Evolutionary conservation across 2,329 filamentous ascomycete species (phyloP).

Genomic region (Escovopsis sp.): DNA sequence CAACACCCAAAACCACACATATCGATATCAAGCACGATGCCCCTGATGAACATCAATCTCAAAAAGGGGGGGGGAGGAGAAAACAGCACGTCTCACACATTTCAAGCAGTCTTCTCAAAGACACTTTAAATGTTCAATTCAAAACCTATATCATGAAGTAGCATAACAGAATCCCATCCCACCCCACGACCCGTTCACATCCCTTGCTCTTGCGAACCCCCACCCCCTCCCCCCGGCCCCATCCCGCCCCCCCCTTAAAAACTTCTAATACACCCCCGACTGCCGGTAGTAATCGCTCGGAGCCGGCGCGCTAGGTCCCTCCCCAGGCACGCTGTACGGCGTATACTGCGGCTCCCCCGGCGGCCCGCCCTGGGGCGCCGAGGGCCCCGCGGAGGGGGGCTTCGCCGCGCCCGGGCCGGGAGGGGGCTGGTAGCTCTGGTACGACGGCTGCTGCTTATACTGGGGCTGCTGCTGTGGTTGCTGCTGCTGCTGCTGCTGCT

Average conservation of each 20-base stretch:
- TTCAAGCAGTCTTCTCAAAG: too few relatives aligned
- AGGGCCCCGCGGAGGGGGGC: conserved; percentile 19
- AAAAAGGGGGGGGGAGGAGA: too few relatives aligned
- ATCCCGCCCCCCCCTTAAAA: background rate
- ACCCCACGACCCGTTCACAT: background rate
- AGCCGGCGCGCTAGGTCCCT: conserved; percentile 24
- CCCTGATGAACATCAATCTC: too few relatives aligned
- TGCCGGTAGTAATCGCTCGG: conserved; percentile 44
- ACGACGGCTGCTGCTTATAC: conserved; percentile 22
- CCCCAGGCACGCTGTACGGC: conserved; percentile 39
- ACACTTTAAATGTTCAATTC: too few relatives aligned
- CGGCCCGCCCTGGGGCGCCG: too few relatives aligned
- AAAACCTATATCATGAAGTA: too few relatives aligned
- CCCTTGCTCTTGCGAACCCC: too few relatives aligned
- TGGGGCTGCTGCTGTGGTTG: conserved; percentile 2
- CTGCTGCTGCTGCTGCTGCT: too few relatives aligned
- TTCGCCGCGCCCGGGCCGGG: conserved; percentile 6
- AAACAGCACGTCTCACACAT: too few relatives aligned
- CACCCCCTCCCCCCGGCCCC: background rate
- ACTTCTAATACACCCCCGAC: conserved; percentile 18
- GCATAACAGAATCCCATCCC: background rate
- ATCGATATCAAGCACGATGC: too few relatives aligned
- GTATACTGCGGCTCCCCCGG: conserved; percentile 35
- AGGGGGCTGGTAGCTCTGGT: conserved; percentile 27
- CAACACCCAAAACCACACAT: too few relatives aligned